Conservation (phyloP, 805 yeast species). For the Candida schatavii region DNA sequence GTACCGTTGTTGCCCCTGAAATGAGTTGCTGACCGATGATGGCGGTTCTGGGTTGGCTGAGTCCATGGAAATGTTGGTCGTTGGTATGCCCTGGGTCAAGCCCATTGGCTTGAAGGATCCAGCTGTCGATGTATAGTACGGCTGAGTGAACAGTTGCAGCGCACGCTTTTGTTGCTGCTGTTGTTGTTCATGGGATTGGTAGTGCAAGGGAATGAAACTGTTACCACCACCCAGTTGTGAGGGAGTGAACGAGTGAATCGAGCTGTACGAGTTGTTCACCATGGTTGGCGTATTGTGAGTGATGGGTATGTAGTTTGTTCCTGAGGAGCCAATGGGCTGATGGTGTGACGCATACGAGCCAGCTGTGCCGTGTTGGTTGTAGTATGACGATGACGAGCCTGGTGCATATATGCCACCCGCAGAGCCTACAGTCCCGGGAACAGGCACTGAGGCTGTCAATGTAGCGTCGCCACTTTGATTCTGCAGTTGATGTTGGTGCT, state of each 20-base stretch:
- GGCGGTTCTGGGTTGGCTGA: slow-evolving; percentile 26
- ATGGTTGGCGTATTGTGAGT: slow-evolving; percentile 44
- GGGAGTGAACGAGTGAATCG: slow-evolving; percentile 37
- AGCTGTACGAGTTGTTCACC: slow-evolving; percentile 40
- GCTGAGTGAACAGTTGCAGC: slow-evolving; percentile 8
- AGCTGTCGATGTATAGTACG: slow-evolving; percentile 2
- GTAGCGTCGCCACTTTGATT: slow-evolving; percentile 16
- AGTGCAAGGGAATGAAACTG: slow-evolving; percentile 8
- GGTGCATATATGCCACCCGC: neutral
- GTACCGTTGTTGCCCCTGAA: neutral
- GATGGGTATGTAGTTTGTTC: slow-evolving; percentile 35
- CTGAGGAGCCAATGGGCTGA: slow-evolving; percentile 5
- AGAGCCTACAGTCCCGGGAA: neutral
- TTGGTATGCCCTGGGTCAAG: slow-evolving; percentile 42
- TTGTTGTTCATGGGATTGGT: slow-evolving; percentile 2
- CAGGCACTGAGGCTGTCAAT: slow-evolving; percentile 12
- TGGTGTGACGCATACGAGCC: slow-evolving; percentile 1
- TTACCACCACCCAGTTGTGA: slow-evolving; percentile 6
- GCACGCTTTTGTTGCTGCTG: slow-evolving; percentile 11
- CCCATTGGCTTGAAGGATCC: slow-evolving; percentile 12
- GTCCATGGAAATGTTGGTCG: slow-evolving; percentile 54
- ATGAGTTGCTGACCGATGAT: slow-evolving; percentile 5
- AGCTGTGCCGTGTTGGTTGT: neutral
- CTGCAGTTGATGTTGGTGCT: slow-evolving; percentile 5
- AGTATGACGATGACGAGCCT: neutral